Evolutionary conservation across 208 protist genomes (phyloP), one percentile per base, ranked within the genome.

Genomic region (Leptomonas pyrrhocoris): DNA sequence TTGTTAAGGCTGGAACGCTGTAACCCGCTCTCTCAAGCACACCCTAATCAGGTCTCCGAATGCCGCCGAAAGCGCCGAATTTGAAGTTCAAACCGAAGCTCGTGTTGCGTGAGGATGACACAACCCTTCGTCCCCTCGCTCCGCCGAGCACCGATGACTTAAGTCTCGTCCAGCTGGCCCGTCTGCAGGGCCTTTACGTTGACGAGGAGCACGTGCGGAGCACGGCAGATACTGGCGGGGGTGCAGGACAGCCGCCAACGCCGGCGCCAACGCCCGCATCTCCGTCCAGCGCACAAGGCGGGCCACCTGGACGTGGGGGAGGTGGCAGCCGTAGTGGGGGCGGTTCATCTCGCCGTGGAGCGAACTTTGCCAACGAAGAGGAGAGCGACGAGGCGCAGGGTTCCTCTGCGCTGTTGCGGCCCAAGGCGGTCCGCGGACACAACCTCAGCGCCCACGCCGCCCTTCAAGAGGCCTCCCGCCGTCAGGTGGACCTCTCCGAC

Each of bases 21-120:
- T n/a, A 48, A 15, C 43, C 11, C 16, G 3, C 16, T 12, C 11
- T 18, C 43, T 12, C 11, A 48, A n/a, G 43, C 43, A 48, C n/a
- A n/a, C n/a, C 16, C 18, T n/a, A n/a, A 25, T 38, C 34, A 38
- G 18, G 23, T 34, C 49, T 42, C 34, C 34, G 28, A 2, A 93
- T 93, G 88, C 88, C 88, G 11, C 85, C 88, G 1, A 93, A 93
- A 60, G 62, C 80, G 38, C 84, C 83, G 0, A 89, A 83, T 48
- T 56, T 93, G 2, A 90, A 85, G 73, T 93, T 86, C 61, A 90
- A 88, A 54, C 88, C 85, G 21, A 80, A 84, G 51, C 79, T 81
- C 34, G 79, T 89, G 27, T 62, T 84, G 23, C 75, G 72, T 9
- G 63, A 34, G 15, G 81, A 83, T 15, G 68, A 73, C 15, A 21